Percentiles rank a stretch among this genome's conserved stretches.
phyloP scores from a whole-genome alignment of 345 rosid species.

The Camelina neglecta region DNA sequence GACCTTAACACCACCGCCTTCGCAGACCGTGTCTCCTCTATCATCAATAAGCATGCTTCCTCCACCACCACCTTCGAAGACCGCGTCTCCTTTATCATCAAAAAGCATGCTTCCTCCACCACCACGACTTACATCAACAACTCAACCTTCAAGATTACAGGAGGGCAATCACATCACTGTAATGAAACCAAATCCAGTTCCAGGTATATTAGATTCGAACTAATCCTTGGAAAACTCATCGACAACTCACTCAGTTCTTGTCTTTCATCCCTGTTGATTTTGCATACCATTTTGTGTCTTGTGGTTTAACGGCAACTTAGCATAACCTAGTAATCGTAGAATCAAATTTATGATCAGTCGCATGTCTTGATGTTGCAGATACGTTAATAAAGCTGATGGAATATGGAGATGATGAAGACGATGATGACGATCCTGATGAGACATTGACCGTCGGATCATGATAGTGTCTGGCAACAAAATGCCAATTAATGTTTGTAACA shows the following conservation, averaged over 20 bases:
- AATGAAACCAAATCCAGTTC: slow-evolving; percentile 51
- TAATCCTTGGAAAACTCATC: background rate
- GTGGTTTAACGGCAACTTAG: background rate
- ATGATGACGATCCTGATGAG: slow-evolving; percentile 66
- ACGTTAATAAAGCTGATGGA: slow-evolving; percentile 84
- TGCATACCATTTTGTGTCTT: too few relatives aligned
- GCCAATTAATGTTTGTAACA: slow-evolving; percentile 25
- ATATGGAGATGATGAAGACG: slow-evolving; percentile 72
- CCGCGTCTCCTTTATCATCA: slow-evolving; percentile 43
- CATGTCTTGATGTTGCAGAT: slow-evolving; percentile 51
- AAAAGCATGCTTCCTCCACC: slow-evolving; percentile 47
- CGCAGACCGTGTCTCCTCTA: slow-evolving; percentile 52
- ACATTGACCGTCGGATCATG: slow-evolving; percentile 7
- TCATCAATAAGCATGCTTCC: slow-evolving; percentile 39
- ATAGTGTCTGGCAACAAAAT: slow-evolving; percentile 5
- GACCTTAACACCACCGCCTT: slow-evolving; percentile 54
- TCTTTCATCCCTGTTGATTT: too few relatives aligned
- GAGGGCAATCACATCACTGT: slow-evolving; percentile 43
- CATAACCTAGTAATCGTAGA: background rate
- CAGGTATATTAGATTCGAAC: slow-evolving; percentile 48
- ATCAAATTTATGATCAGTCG: slow-evolving; percentile 1
- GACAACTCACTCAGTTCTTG: too few relatives aligned
- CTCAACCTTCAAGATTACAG: slow-evolving; percentile 36
- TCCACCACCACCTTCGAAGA: slow-evolving; percentile 61
- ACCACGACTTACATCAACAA: slow-evolving; percentile 55